Evolutionary conservation across 495 filamentous ascomycete species (phyloP), one percentile per base, ranked within the genome.

Genomic region (Xylaria scruposa): DNA sequence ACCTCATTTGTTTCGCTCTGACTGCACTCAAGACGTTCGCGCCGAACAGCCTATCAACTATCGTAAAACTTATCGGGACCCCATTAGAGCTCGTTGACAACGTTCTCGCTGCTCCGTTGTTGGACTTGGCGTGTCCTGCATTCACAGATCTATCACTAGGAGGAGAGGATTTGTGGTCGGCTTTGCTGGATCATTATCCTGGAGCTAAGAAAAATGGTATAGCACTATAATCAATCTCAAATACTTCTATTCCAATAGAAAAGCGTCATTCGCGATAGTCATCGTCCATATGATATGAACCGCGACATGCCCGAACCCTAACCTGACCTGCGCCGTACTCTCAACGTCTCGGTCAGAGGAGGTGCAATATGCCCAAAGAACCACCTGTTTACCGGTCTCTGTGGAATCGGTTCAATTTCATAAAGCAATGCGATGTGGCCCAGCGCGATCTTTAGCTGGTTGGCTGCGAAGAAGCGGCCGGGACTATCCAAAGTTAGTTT

Each of bases 1-100:
- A 86, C 63, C 75, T 87, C 2, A 65, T 81, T 1, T 89, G 86
- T 70, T 87, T 87, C 60, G 76, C 80, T 1, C 83, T 83, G 33
- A 81, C 85, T 59, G 74, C 80, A 12, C 60, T 83, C 19, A 82
- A 85, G 61, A 78, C 82, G 21, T 80, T 77, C 19, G 83, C 79
- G 38, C 85, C 85, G 4, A 83, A 84, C 73, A 71, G 79, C 0
- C 71, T 87, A 33, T 73, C 76, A 15, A 78, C 77, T 1, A 19
- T 86, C 4, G 83, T 75, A n/a, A 47, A 47, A 7, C 9, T 72
- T 5, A 21, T 75, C 31, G 59, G 78, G 40, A 33, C 51, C n/a
- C 4, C 46, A 7, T 10, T 68, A 10, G 12, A 68, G 1, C 40
- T 68, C 24, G 21, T 68, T 3, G 33, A 59, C 33, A 6, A 59